Conservation (phyloP, 257 asterid species). For the Datura wrightii region DNA sequence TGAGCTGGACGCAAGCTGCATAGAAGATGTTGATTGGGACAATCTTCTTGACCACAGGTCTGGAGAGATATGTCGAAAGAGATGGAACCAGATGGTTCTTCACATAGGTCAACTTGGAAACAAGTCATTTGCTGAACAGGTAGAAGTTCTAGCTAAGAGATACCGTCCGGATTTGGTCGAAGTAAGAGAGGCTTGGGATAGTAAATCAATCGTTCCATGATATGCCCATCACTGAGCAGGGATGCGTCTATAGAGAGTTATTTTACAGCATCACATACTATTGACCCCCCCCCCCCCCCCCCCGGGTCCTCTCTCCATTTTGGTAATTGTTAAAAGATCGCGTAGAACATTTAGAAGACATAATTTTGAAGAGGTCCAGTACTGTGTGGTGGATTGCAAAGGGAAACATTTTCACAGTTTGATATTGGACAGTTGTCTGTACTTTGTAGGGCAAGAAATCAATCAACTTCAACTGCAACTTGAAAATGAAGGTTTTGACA, state of each 20-base stretch:
- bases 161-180: not conserved
- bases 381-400: not conserved
- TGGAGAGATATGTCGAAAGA: constrained; percentile 29
- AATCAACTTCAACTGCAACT: constrained; percentile 11
- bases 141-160: constrained; percentile 31
- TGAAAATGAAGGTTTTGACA: constrained; percentile 17
- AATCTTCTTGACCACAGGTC: constrained; percentile 27
- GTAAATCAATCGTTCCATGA: constrained; percentile 24
- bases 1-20: constrained; percentile 32
- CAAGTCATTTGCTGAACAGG: constrained; percentile 23
- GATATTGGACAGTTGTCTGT: not conserved
- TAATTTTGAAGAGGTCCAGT: not conserved
- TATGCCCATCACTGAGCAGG: not conserved
- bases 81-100: constrained; percentile 31
- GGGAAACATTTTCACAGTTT: not conserved
- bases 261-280: not conserved
- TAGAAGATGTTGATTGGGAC: constrained; percentile 28
- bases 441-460: constrained; percentile 20
- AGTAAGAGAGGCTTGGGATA: constrained; percentile 30
- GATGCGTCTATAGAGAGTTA: not conserved
- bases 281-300: not conserved
- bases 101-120: constrained; percentile 29
- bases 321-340: not conserved
- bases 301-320: not conserved
- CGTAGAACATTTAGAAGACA: not conserved